Base-by-base conservation (phyloP, 148 eudicot species). In the Chenopodium suecicum region DNA sequence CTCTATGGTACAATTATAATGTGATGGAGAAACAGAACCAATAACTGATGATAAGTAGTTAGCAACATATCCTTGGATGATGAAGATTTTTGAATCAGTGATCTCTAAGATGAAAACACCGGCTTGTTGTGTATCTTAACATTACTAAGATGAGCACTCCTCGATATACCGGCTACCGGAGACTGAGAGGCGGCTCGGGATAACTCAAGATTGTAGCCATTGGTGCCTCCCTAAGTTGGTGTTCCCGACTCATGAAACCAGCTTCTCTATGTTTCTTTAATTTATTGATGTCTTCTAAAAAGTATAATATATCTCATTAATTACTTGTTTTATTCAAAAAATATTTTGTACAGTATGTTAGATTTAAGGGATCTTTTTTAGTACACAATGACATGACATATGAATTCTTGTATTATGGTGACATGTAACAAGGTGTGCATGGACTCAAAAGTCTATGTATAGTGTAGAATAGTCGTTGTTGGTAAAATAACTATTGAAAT, bases 201-300 rank as follows among this genome's bases (percentile, higher is more conserved):
- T 46, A 54, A 6, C 58, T 4, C 91, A 91, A 78, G 97, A 93
- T 74, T 93, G 97, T 48, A 93, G 94, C 82, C 97, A 93, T 73
- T 93, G 97, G 97, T 93, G 97, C 64, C 90, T 93, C 5, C 97
- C 95, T 32, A 34, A 2, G 34, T 0, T 34, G 97, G 97, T 0
- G 91, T 93, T 27, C 97, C 97, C 2, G 95, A 91, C 76, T 58
- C 93, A 4, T 91, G 97, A 95, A 93, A 93, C 81, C 86, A 90
- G 83, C 85, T 93, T 77, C 81, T 93, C 9, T 91, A 84, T 86
- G 90, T 90, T 41, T 80, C 82, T 82, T 78, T 5, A 37, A 37
- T 37, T 37, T 90, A 67, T 27, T 88, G 19, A 29, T 70, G 32
- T 82, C 82, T 70, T 82, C 64, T 54, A 34, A 34, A 34, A 34